These are phyloP conservation scores for Mucor piriformis DNA, from an alignment of 371 early-diverging fungal genomes.

Conservation along the genomic window DNA sequence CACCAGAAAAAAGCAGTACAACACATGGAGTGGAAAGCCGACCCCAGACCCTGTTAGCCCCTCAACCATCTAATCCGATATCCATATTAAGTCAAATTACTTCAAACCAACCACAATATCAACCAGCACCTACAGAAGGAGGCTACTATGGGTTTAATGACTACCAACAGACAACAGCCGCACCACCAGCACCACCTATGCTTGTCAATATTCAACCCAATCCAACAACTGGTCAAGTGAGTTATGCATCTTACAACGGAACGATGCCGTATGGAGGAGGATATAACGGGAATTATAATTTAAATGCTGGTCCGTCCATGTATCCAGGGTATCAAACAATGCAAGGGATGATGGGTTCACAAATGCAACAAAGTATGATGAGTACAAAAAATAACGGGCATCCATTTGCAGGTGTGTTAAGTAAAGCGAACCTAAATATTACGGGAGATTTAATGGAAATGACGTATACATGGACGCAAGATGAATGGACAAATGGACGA, in stretches of 20 bases:
- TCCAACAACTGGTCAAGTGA: background rate
- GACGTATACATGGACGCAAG: constrained; percentile 53
- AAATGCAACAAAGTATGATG: background rate
- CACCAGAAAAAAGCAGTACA: background rate
- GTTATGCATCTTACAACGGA: background rate
- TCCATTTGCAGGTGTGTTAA: constrained; percentile 61
- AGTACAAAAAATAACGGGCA: background rate
- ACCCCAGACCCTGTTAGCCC: background rate
- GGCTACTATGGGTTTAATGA: background rate
- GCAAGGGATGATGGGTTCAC: background rate
- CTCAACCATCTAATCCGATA: constrained; percentile 1
- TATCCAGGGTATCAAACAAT: constrained; percentile 1
- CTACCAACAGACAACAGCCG: background rate
- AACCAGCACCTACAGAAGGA: background rate
- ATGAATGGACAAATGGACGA: constrained; percentile 68
- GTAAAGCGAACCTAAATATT: constrained; percentile 57
- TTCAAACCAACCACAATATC: background rate
- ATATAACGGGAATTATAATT: background rate
- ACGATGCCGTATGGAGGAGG: background rate
- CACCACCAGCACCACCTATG: background rate
- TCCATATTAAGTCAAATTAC: background rate
- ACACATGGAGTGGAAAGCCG: background rate
- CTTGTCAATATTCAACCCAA: constrained; percentile 10
- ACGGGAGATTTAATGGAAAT: constrained; percentile 21
- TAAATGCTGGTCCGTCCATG: background rate